Conservation (phyloP, 2,329 filamentous ascomycete species). For the Sporothrix brunneoviolacea region DNA sequence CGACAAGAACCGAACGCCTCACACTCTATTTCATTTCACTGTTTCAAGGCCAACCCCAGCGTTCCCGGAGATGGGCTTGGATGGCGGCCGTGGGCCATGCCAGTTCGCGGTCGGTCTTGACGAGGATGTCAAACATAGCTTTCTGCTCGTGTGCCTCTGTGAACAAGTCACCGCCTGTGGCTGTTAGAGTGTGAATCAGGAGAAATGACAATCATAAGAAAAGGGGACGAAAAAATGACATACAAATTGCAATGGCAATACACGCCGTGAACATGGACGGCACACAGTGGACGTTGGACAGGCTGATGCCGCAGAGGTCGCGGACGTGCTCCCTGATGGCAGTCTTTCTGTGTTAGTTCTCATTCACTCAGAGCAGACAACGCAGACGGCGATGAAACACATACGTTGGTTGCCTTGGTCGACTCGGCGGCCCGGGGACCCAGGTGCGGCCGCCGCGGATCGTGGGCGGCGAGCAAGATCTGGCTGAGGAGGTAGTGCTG, state of each 20-base stretch:
- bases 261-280: conserved; percentile 11
- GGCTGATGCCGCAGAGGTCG: background rate
- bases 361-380: too few relatives aligned
- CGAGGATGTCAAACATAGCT: conserved; percentile 40
- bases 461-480: conserved; percentile 5
- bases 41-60: conserved; percentile 39
- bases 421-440: conserved; percentile 1
- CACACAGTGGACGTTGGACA: conserved; percentile 6
- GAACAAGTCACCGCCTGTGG: conserved; percentile 42
- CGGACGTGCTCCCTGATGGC: conserved; percentile 6
- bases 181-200: too few relatives aligned
- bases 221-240: background rate
- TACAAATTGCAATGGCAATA: conserved; percentile 8
- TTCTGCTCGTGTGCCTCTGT: conserved; percentile 38
- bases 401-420: background rate
- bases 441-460: conserved; percentile 4
- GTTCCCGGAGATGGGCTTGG: conserved; percentile 38
- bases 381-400: background rate
- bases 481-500: conserved; percentile 5
- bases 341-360: background rate
- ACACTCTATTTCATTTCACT: too few relatives aligned
- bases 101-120: conserved; percentile 41
- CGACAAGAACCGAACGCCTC: too few relatives aligned
- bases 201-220: too few relatives aligned
- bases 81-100: conserved; percentile 46